Conservation (phyloP, 345 rosid genomes). For the Angophora floribunda region DNA sequence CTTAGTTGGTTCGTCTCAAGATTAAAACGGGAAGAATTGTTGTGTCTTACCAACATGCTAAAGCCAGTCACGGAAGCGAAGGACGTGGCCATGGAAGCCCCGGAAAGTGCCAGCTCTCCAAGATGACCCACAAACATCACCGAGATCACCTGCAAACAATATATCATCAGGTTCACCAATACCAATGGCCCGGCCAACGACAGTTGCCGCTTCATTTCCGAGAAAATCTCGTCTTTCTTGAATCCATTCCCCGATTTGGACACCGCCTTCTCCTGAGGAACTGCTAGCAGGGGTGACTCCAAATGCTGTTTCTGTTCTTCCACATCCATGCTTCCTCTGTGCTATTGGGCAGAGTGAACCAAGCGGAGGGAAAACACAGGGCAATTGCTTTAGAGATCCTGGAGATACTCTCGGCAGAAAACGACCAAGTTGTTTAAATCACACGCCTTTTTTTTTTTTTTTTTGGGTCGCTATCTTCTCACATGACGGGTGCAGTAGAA, state of each 20-base stretch:
- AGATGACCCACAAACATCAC: conserved; percentile 35
- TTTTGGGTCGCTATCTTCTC: too few relatives aligned
- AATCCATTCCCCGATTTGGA: background rate
- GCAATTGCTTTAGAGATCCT: background rate
- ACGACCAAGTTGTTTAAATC: background rate
- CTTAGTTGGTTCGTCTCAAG: background rate
- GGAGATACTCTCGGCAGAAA: background rate
- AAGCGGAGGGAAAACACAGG: background rate
- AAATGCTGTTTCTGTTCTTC: background rate
- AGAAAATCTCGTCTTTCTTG: background rate
- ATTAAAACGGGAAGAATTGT: background rate
- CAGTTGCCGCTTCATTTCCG: conserved; percentile 11
- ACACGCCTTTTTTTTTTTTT: background rate
- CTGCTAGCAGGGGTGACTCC: background rate
- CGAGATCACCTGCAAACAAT: conserved; percentile 3
- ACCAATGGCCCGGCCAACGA: conserved; percentile 12
- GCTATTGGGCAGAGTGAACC: background rate
- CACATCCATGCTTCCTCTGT: background rate
- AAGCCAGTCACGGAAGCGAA: conserved; percentile 41
- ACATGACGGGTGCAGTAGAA: background rate
- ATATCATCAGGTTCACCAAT: background rate
- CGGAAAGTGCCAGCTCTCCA: conserved; percentile 18
- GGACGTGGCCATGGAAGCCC: conserved; percentile 38
- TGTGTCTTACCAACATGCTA: conserved; percentile 20
- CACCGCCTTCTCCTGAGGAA: background rate